Conservation (phyloP, 106 monocot species). For the Platanthera zijinensis region DNA sequence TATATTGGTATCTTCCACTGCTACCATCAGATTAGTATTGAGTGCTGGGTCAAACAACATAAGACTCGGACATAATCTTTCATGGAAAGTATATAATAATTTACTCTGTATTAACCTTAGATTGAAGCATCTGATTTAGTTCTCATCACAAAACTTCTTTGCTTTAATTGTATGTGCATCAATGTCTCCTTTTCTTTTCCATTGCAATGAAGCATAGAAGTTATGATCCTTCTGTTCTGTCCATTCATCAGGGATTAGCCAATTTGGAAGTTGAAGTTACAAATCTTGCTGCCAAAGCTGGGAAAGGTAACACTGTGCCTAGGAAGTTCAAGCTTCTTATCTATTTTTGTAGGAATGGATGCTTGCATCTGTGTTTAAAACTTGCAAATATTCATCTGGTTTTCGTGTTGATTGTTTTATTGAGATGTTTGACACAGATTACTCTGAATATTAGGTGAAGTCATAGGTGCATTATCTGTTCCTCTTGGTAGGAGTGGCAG, state of each 20-base stretch:
- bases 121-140: background rate
- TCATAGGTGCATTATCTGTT: constrained; percentile 72
- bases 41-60: background rate
- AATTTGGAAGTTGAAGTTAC: constrained; percentile 88
- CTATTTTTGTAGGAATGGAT: background rate
- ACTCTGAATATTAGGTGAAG: constrained; percentile 55
- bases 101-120: background rate
- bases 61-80: background rate
- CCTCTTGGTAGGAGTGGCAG: constrained; percentile 47
- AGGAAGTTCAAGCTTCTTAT: background rate
- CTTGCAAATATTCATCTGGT: background rate
- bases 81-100: background rate
- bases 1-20: background rate
- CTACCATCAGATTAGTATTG: background rate
- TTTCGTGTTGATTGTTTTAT: background rate
- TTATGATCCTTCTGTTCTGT: constrained; percentile 4
- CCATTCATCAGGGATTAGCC: constrained; percentile 43
- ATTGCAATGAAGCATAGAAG: constrained; percentile 1
- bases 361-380: background rate
- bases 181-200: background rate
- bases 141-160: background rate
- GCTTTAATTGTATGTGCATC: background rate
- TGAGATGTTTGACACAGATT: background rate
- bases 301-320: constrained; percentile 56
- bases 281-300: constrained; percentile 91